phyloP scores from a whole-genome alignment of 352 stramenopile genomes.

The Phytophthora brassicae region DNA sequence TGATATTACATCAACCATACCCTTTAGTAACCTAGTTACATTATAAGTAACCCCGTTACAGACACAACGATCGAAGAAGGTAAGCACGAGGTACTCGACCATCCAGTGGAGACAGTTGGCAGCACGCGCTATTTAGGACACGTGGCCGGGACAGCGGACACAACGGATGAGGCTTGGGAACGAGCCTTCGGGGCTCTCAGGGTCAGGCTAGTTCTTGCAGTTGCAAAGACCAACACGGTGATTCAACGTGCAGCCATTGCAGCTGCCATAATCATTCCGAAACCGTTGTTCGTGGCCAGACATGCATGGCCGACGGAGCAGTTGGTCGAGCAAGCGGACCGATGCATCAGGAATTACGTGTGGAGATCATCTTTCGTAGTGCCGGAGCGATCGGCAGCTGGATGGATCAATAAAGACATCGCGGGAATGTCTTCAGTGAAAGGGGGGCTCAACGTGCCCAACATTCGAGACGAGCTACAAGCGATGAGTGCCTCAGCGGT shows the following conservation, averaged over 20 bases:
- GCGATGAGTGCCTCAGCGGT: neutral
- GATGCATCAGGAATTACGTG: neutral
- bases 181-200: neutral
- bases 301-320: slow-evolving; percentile 5
- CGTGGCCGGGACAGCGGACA: neutral
- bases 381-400: neutral
- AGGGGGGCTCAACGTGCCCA: neutral
- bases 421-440: neutral
- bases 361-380: neutral
- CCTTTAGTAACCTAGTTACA: too few species aligned
- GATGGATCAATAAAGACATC: neutral
- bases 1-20: too few species aligned
- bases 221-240: neutral
- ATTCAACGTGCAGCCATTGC: neutral
- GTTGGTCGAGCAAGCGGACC: neutral
- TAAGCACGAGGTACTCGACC: too few species aligned
- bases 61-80: neutral
- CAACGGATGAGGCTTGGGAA: neutral
- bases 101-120: too few species aligned
- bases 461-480: neutral
- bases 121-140: neutral
- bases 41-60: too few species aligned
- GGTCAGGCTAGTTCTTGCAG: neutral
- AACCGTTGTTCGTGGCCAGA: neutral
- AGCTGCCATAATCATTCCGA: slow-evolving; percentile 1